Percentiles rank a stretch among this genome's conserved stretches.
These are phyloP conservation scores for Aspergillus eucalypticola DNA, from an alignment of 2,329 filamentous ascomycete species.

Conservation along the genomic window DNA sequence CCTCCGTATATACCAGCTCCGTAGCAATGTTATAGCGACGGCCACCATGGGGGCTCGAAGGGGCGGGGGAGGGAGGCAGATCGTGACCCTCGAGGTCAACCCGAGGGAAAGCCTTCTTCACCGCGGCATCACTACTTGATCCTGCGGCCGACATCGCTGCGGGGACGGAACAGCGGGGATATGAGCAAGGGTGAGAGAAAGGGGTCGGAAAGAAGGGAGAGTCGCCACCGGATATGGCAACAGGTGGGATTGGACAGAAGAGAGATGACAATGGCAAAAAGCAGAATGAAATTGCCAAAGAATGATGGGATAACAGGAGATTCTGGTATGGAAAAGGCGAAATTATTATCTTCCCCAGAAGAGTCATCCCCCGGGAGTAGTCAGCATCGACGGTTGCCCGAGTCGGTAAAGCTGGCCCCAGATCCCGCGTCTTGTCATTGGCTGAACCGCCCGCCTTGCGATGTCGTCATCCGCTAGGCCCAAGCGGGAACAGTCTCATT, in stretches of 20 bases:
- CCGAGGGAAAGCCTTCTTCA: conserved; percentile 57
- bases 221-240: background rate
- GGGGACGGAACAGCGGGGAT: conserved; percentile 30
- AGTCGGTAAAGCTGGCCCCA: conserved; percentile 15
- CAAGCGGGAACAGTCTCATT: background rate
- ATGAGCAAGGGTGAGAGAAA: conserved; percentile 13
- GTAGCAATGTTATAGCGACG: conserved; percentile 91
- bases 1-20: conserved; percentile 93
- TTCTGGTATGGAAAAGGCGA: conserved; percentile 1
- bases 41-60: conserved; percentile 83
- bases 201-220: background rate
- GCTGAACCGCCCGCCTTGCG: conserved; percentile 2
- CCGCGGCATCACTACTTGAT: conserved; percentile 31
- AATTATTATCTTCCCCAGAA: conserved; percentile 17
- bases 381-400: conserved; percentile 8
- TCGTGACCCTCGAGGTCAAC: conserved; percentile 81
- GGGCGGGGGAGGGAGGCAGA: conserved; percentile 86
- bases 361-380: conserved; percentile 13
- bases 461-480: conserved; percentile 24
- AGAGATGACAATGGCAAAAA: conserved; percentile 4
- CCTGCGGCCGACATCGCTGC: conserved; percentile 44
- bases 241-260: background rate
- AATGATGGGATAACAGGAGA: conserved; percentile 1
- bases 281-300: conserved; percentile 1
- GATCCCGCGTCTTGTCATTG: conserved; percentile 12